These are phyloP conservation scores for Gaillardinia entomophila DNA, from an alignment of 805 yeast genomes.

Conservation along the genomic window DNA sequence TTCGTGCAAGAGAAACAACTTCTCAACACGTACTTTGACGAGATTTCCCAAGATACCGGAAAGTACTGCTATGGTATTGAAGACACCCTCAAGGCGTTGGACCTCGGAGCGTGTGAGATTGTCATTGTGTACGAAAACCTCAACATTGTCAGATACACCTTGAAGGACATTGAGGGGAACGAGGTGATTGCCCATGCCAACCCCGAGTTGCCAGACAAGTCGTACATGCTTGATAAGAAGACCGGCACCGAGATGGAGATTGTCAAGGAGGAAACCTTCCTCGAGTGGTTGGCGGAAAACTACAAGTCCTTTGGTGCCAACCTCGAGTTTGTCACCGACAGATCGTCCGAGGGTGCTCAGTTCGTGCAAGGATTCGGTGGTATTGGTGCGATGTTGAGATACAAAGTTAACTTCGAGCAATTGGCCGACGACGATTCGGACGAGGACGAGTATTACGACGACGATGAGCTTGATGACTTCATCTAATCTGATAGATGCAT, in stretches of 20 bases:
- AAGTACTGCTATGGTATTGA: constrained; percentile 96
- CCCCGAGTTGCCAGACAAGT: constrained; percentile 70
- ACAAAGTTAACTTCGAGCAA: constrained; percentile 95
- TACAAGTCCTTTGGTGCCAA: constrained; percentile 92
- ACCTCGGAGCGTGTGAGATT: constrained; percentile 91
- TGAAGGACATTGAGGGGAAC: constrained; percentile 77
- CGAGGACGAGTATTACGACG: constrained; percentile 74
- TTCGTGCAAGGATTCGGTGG: constrained; percentile 99
- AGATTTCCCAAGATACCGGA: constrained; percentile 95
- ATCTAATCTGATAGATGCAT: constrained; percentile 11
- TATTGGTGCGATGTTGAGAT: constrained; percentile 93
- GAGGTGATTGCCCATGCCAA: constrained; percentile 67
- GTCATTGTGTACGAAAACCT: constrained; percentile 91
- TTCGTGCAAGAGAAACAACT: constrained; percentile 98
- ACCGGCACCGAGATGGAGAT: constrained; percentile 93
- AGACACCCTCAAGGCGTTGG: constrained; percentile 93
- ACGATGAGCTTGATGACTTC: constrained; percentile 42
- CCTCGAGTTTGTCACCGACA: constrained; percentile 93
- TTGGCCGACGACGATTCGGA: constrained; percentile 84
- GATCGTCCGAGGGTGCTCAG: constrained; percentile 98
- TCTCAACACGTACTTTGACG: constrained; percentile 88
- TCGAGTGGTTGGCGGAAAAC: constrained; percentile 98
- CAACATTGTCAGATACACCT: constrained; percentile 75
- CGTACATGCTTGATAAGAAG: constrained; percentile 70
- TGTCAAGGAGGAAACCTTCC: constrained; percentile 73